Conservation (phyloP, 305 asterid genomes). For the Coffea humblotiana region DNA sequence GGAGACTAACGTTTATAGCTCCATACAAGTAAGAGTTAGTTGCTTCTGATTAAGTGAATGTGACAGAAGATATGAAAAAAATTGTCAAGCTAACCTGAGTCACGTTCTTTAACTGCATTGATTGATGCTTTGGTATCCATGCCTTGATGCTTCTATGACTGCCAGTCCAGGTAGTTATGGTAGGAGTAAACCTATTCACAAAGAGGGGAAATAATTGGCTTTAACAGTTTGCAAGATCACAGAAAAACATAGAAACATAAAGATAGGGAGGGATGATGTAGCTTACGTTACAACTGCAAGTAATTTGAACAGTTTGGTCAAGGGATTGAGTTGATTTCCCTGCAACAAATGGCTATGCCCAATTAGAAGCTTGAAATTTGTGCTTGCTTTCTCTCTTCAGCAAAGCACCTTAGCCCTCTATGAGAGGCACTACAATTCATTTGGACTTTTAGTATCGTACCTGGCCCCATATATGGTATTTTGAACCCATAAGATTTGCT, state of each 20-base stretch:
- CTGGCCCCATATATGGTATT: slow-evolving; percentile 82
- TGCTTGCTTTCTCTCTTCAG: not conserved
- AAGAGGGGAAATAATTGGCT: not conserved
- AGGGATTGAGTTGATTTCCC: slow-evolving; percentile 49
- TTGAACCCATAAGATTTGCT: slow-evolving; percentile 77
- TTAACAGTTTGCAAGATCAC: not conserved
- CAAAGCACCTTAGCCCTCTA: not conserved
- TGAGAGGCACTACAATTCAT: not conserved
- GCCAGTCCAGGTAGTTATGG: slow-evolving; percentile 82
- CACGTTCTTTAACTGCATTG: slow-evolving; percentile 84
- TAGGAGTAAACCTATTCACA: slow-evolving; percentile 56
- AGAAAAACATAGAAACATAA: not conserved
- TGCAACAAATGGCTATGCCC: slow-evolving; percentile 28
- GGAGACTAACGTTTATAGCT: not conserved
- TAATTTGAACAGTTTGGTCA: slow-evolving; percentile 52
- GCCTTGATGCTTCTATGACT: slow-evolving; percentile 83
- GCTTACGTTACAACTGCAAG: slow-evolving; percentile 72
- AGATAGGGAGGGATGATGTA: not conserved
- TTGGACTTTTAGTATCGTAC: slow-evolving; percentile 28
- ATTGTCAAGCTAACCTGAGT: slow-evolving; percentile 51
- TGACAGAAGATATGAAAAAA: too few relatives aligned
- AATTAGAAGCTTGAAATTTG: not conserved
- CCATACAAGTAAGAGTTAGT: not conserved
- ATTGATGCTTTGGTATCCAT: slow-evolving; percentile 85
- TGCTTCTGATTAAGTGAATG: not conserved